Percentiles rank a stretch among this genome's conserved stretches.
phyloP scores from a whole-genome alignment of 192 early-diverging fungal species.

The Coemansia sp. region DNA sequence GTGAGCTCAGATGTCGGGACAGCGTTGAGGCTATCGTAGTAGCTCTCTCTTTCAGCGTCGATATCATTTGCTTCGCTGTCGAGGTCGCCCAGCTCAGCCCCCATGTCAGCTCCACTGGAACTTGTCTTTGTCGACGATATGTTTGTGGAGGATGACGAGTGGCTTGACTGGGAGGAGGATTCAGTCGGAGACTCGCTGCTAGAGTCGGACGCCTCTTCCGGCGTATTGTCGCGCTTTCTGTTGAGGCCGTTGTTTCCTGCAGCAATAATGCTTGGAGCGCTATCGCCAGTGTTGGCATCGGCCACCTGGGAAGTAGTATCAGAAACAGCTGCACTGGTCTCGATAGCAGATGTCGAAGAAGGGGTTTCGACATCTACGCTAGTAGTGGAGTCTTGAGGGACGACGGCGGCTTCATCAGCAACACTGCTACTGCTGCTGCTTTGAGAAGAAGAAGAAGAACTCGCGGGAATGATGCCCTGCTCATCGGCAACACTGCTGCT shows the following conservation, averaged over 20 bases:
- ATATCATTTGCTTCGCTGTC: conserved; percentile 3
- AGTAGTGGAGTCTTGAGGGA: too few relatives aligned
- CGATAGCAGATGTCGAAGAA: not conserved
- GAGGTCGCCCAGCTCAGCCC: conserved; percentile 8
- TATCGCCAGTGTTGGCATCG: not conserved
- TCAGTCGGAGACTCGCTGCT: not conserved
- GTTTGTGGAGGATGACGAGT: not conserved
- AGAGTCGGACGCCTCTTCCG: not conserved
- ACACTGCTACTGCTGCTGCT: not conserved
- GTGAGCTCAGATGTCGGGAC: conserved; percentile 23
- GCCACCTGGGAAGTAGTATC: not conserved
- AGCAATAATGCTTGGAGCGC: not conserved
- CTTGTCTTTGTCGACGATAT: not conserved
- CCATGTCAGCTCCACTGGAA: not conserved
- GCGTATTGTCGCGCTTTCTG: not conserved
- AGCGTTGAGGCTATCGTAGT: conserved; percentile 3
- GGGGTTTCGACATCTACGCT: not conserved
- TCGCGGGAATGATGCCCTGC: not conserved
- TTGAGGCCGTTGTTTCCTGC: conserved; percentile 7
- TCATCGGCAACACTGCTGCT: not conserved
- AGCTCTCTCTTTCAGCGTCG: conserved; percentile 3
- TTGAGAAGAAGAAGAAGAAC: too few relatives aligned
- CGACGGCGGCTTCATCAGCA: not conserved
- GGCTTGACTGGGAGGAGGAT: not conserved
- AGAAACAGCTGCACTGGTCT: not conserved